Conservation (phyloP, 2,329 filamentous ascomycete species). For the Aspergillus caelatus region DNA sequence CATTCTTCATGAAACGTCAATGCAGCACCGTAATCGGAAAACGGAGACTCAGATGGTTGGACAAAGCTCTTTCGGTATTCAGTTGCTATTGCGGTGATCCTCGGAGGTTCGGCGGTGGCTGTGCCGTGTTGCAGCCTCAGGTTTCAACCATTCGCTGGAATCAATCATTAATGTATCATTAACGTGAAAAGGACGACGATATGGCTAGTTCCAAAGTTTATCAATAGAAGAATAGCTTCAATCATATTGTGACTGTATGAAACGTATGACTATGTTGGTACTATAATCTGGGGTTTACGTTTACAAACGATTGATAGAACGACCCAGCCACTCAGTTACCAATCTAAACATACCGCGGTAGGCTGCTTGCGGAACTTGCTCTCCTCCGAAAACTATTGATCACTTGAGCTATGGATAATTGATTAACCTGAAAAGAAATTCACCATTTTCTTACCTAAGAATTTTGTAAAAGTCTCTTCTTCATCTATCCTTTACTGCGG, state of each 20-base stretch:
- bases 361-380: not conserved
- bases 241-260: not conserved
- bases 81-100: constrained; percentile 13
- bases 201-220: not conserved
- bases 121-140: constrained; percentile 23
- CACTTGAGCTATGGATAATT: not conserved
- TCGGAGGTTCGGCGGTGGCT: constrained; percentile 21
- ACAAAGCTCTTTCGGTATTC: not conserved
- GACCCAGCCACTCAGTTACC: constrained; percentile 9
- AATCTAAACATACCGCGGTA: not conserved
- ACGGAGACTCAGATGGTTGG: not conserved
- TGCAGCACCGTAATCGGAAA: not conserved
- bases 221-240: not conserved
- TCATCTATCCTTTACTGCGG: not conserved
- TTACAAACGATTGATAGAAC: not conserved
- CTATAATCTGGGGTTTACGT: not conserved
- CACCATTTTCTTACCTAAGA: not conserved
- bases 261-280: not conserved
- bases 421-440: not conserved
- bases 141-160: constrained; percentile 2
- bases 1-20: not conserved
- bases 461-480: not conserved
- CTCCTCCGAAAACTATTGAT: not conserved
- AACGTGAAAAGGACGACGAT: not conserved
- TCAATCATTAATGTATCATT: not conserved